A percentile compares a stretch with the other conserved stretches of the same genome.
phyloP scores from a whole-genome alignment of 106 monocot species.

The Cymbidium sinense region DNA sequence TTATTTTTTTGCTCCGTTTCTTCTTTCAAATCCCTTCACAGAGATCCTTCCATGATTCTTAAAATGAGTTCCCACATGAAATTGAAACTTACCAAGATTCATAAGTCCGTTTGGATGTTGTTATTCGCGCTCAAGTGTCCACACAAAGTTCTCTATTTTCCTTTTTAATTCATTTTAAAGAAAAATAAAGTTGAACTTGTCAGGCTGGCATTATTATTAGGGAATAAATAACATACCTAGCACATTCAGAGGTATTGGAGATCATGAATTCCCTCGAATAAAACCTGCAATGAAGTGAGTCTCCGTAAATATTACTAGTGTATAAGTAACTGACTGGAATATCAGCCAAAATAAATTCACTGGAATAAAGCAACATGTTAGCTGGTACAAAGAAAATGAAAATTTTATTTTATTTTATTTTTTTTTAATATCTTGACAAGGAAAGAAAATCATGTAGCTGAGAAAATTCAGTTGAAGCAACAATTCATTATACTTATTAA shows the following conservation, averaged over 20 bases:
- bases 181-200: not conserved
- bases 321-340: too few species aligned
- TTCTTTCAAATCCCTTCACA: not conserved
- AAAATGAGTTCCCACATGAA: not conserved
- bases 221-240: conserved; percentile 4
- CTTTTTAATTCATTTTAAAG: not conserved
- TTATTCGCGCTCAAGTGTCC: too few species aligned
- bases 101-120: too few species aligned
- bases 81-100: too few species aligned
- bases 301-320: conserved; percentile 4
- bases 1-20: not conserved
- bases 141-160: too few species aligned
- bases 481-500: too few species aligned
- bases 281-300: conserved; percentile 5
- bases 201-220: not conserved
- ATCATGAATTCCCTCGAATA: not conserved
- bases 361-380: too few species aligned
- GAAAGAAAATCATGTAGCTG: too few species aligned
- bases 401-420: too few species aligned
- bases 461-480: too few species aligned
- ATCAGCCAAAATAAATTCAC: not conserved
- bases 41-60: not conserved
- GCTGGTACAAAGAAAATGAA: too few species aligned
- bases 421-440: too few species aligned
- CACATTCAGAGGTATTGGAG: not conserved